Base-by-base conservation (phyloP, 768 basidiomycete genomes). In the Krasilnikovozyma curviuscula region DNA sequence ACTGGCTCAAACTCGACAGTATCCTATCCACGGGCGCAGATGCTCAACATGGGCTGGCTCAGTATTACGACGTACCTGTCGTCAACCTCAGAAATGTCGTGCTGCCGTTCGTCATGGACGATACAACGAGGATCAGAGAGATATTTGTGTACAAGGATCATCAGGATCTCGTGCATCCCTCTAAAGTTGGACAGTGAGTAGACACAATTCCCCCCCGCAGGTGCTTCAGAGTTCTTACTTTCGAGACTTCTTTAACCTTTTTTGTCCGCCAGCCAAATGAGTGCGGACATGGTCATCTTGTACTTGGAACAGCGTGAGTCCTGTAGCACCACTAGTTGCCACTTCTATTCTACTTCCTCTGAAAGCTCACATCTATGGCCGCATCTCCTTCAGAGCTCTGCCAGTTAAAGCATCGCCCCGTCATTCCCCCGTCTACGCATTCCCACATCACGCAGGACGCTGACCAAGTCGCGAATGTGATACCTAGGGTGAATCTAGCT, bases 1-100 rank as follows among this genome's bases (percentile, higher is more conserved):
- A 44, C 19, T 31, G 30, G 13, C 34, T 44, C 42, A 44, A 44
- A 24, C 42, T 44, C 28, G 42, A 44, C 30, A 32, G 42, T 4
- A 32, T 44, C 42, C 31, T 44, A 12, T 29, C 42, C 9, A 44
- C 42, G 9, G 42, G 42, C 16, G 42, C 30, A 31, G 42, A 44
- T 23, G 31, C 42, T 18, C 19, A 44, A 23, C 31, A 31, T 29
- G 34, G 30, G 4, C n/a, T 44, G 9, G 42, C 42, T 29, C 42
- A 44, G 42, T 44, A 44, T 24, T 44, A 44, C 8, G 42, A 44
- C 18, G 42, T 44, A 18, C 42, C 42, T 5, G 42, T 44, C 30
- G 34, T 44, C 30, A 31, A 29, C 5, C 30, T 32, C 24, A n/a
- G 42, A 29, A 44, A 29, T 1, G 31, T 29, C 30, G 19, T 44